Evolutionary conservation across 495 filamentous ascomycete genomes (phyloP).

Genomic region (Hypoxylon perforatum): DNA sequence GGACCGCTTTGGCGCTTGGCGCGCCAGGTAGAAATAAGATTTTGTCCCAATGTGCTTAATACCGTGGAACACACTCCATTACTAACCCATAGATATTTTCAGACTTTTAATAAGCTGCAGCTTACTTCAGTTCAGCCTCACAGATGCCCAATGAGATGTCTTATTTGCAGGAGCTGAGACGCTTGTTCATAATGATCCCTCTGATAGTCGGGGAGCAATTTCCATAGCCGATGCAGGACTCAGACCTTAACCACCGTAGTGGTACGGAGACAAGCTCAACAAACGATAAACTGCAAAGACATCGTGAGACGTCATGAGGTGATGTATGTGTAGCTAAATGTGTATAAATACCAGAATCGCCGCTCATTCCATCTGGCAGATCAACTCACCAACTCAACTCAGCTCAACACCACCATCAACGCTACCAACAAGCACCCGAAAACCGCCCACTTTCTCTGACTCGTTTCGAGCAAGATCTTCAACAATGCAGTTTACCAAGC

Average conservation of each 20-base stretch:
- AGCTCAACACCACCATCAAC: neutral
- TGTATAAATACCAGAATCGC: constrained; percentile 8
- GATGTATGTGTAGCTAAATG: neutral
- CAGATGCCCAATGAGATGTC: no score
- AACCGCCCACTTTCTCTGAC: neutral
- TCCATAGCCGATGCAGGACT: no score
- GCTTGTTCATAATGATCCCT: no score
- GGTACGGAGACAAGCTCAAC: no score
- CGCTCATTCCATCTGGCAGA: neutral
- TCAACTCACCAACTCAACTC: constrained; percentile 3
- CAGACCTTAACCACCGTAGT: no score
- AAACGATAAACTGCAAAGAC: no score
- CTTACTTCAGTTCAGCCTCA: neutral
- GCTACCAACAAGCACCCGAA: neutral
- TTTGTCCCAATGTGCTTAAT: neutral
- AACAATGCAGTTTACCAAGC: constrained; percentile 18
- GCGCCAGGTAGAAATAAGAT: neutral
- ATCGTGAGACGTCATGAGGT: neutral
- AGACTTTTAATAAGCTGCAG: neutral
- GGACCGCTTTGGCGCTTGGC: neutral
- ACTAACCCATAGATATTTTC: no score
- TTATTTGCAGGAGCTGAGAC: no score
- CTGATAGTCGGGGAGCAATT: no score
- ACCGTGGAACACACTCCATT: neutral
- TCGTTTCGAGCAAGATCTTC: neutral